Conservation (phyloP, 805 yeast species). For the Candida succiphila region DNA sequence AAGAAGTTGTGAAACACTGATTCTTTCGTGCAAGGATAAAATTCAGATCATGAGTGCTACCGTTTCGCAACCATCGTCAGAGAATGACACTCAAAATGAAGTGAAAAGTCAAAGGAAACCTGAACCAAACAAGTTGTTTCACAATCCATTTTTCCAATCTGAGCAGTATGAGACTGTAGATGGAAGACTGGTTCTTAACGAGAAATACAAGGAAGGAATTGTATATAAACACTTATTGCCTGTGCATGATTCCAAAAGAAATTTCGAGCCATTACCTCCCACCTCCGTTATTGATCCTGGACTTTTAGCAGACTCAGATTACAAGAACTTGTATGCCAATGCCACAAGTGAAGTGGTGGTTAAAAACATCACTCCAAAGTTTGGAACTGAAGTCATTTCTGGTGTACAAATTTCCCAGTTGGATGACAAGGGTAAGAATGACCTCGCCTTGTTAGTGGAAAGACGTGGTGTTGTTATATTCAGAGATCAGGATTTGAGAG, state of each 20-base stretch:
- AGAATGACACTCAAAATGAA: no score
- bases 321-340: constrained; percentile 32
- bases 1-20: no score
- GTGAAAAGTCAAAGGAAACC: no score
- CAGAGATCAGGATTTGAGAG: constrained; percentile 49
- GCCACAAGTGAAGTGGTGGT: constrained; percentile 12
- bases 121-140: no score
- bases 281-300: constrained; percentile 49
- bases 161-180: constrained; percentile 40
- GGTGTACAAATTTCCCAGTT: constrained; percentile 47
- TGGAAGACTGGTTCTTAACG: constrained; percentile 36
- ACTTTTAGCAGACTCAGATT: constrained; percentile 37
- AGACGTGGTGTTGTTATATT: constrained; percentile 56
- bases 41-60: no score
- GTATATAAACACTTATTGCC: constrained; percentile 52
- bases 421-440: constrained; percentile 43
- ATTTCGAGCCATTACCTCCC: constrained; percentile 36
- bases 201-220: constrained; percentile 24
- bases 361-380: constrained; percentile 48
- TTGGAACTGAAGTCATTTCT: constrained; percentile 47
- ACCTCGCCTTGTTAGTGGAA: constrained; percentile 53
- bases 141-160: constrained; percentile 31
- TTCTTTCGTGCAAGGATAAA: no score
- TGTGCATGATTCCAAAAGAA: constrained; percentile 52
- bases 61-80: no score